phyloP scores from a whole-genome alignment of 2,329 filamentous ascomycete genomes.

The Sporothrix pallida region DNA sequence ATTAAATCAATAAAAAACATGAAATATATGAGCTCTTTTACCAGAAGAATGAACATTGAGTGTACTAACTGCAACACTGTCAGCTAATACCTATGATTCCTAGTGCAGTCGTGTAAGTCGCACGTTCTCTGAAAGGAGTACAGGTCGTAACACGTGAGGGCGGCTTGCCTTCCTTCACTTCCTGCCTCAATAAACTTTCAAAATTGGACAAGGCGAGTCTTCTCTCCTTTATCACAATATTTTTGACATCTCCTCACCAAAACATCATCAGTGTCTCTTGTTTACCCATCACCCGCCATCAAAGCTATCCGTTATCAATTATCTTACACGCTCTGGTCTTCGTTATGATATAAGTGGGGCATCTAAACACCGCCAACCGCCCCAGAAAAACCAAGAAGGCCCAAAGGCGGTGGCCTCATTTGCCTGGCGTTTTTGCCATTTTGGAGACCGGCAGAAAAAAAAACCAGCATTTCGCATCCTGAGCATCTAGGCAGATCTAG shows the following conservation, averaged over 20 bases:
- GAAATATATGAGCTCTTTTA: neutral
- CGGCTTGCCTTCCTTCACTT: neutral
- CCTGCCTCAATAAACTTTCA: neutral
- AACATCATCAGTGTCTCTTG: constrained; percentile 6
- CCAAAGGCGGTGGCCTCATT: constrained; percentile 33
- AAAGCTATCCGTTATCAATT: constrained; percentile 15
- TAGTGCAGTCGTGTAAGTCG: constrained; percentile 13
- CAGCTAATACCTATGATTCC: neutral
- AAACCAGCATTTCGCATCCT: neutral
- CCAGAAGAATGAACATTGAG: neutral
- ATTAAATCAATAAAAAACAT: neutral
- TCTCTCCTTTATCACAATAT: neutral
- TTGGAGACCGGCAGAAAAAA: constrained; percentile 26
- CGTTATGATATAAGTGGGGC: constrained; percentile 25
- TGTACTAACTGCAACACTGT: too few species aligned
- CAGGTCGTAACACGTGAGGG: neutral
- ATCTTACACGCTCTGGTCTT: neutral
- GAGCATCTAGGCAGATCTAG: constrained; percentile 2
- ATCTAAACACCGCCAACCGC: neutral
- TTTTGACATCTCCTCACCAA: neutral
- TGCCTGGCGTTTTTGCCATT: constrained; percentile 22
- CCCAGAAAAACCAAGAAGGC: neutral
- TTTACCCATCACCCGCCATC: constrained; percentile 4
- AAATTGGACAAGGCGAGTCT: too few species aligned
- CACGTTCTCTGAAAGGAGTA: neutral